Evolutionary conservation across 129 eudicot genomes (phyloP).

Genomic region (Sambucus nigra): DNA sequence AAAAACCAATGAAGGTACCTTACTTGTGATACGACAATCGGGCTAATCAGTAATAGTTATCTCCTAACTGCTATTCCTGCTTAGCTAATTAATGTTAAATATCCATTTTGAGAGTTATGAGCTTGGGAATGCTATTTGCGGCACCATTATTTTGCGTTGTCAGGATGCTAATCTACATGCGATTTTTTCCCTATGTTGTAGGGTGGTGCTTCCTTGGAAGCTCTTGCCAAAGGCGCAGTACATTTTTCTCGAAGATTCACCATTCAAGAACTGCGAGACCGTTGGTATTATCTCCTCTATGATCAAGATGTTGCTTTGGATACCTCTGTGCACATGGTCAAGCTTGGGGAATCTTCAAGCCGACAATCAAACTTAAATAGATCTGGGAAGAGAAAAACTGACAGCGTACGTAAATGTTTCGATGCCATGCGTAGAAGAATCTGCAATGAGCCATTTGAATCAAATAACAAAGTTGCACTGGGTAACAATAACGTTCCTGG

Average conservation of each 20-base stretch:
- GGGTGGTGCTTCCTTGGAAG: conserved; percentile 69
- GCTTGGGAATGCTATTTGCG: no score
- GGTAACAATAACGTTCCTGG: conserved; percentile 1
- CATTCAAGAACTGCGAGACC: conserved; percentile 44
- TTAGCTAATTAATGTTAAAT: no score
- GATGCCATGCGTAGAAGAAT: conserved; percentile 56
- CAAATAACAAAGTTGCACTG: conserved; percentile 15
- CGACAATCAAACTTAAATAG: conserved; percentile 17
- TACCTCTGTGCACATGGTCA: conserved; percentile 41
- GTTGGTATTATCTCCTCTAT: conserved; percentile 59
- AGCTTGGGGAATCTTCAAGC: conserved; percentile 32
- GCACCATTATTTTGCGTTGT: no score
- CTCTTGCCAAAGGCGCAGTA: conserved; percentile 64
- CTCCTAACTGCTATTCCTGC: no score
- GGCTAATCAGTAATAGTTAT: no score
- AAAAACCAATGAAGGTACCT: no score
- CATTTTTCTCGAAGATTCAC: conserved; percentile 54
- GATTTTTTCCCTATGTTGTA: conserved; percentile 11
- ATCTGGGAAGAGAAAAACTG: conserved; percentile 49
- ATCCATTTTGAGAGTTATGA: no score
- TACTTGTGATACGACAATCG: no score
- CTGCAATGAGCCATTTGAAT: conserved; percentile 25
- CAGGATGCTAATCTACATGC: neutral
- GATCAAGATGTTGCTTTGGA: conserved; percentile 42
- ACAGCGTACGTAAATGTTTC: conserved; percentile 31